These are phyloP conservation scores for Sugiyamaella smithiae DNA, from an alignment of 805 yeast species.

Conservation along the genomic window DNA sequence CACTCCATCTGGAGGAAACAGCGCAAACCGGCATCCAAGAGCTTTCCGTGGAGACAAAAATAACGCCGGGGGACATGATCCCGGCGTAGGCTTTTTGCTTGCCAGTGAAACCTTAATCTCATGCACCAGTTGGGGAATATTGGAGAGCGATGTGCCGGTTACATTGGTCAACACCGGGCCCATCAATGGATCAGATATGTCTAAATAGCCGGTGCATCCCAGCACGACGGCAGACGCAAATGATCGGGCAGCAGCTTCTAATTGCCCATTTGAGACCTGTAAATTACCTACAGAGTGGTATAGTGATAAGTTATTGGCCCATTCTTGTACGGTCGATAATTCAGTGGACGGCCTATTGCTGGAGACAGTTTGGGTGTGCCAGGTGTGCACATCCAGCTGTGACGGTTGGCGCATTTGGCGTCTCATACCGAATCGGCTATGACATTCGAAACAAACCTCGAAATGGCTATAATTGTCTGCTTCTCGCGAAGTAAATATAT, in stretches of 20 bases:
- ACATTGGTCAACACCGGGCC: slow-evolving; percentile 9
- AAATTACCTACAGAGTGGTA: slow-evolving; percentile 30
- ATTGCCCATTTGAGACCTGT: slow-evolving; percentile 17
- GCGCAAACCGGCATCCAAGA: not conserved
- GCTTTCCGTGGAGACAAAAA: slow-evolving; percentile 9
- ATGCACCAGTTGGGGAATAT: slow-evolving; percentile 1
- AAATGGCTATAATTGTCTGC: too few species aligned
- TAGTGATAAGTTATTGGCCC: slow-evolving; percentile 25
- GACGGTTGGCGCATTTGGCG: not conserved
- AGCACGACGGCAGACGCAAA: slow-evolving; percentile 22
- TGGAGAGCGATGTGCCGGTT: too few species aligned
- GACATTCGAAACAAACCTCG: too few species aligned
- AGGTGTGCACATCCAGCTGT: not conserved
- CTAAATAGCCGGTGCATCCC: slow-evolving; percentile 6
- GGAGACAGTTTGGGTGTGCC: not conserved
- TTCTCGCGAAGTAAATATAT: too few species aligned
- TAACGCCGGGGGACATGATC: slow-evolving; percentile 9
- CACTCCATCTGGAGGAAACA: slow-evolving; percentile 9
- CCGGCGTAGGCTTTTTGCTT: not conserved
- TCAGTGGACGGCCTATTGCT: not conserved
- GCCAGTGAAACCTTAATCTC: not conserved
- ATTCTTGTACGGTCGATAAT: slow-evolving; percentile 8
- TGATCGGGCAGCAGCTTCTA: slow-evolving; percentile 25
- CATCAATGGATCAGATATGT: slow-evolving; percentile 11
- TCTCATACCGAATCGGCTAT: not conserved